Conservation (phyloP, 2,329 filamentous ascomycete species). For the Cladosporium oxysporum region DNA sequence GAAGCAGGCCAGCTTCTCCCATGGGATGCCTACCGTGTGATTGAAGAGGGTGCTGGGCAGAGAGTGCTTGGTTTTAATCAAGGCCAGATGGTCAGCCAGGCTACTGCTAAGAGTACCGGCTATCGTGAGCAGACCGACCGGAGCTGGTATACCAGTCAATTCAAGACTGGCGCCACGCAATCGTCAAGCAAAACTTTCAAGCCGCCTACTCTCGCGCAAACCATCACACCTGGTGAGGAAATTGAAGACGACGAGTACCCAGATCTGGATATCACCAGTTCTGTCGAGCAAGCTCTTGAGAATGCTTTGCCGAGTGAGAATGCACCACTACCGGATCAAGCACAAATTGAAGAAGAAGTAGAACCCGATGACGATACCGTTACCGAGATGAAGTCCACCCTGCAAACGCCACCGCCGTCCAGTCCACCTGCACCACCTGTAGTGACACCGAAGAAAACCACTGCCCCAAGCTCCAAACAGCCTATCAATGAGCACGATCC, state of each 20-base stretch:
- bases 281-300: conserved; percentile 36
- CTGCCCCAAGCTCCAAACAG: not conserved
- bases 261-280: conserved; percentile 38
- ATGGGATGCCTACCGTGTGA: conserved; percentile 81
- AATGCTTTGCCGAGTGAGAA: conserved; percentile 17
- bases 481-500: not conserved
- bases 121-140: conserved; percentile 80
- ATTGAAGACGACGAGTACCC: conserved; percentile 37
- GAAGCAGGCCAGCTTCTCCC: conserved; percentile 76
- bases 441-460: not conserved
- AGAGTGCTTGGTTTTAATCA: conserved; percentile 67
- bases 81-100: conserved; percentile 67
- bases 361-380: conserved; percentile 15
- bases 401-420: conserved; percentile 29
- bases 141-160: conserved; percentile 79
- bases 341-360: conserved; percentile 17
- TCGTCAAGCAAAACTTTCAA: conserved; percentile 19
- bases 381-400: conserved; percentile 19
- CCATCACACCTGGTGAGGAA: conserved; percentile 35
- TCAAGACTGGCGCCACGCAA: conserved; percentile 41
- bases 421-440: conserved; percentile 15
- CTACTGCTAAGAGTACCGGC: conserved; percentile 59
- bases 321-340: not conserved
- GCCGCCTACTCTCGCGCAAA: conserved; percentile 28
- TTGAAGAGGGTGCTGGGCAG: conserved; percentile 82